phyloP scores from a whole-genome alignment of 441 rosid genomes.

The Bocquillonia castaneifolia region DNA sequence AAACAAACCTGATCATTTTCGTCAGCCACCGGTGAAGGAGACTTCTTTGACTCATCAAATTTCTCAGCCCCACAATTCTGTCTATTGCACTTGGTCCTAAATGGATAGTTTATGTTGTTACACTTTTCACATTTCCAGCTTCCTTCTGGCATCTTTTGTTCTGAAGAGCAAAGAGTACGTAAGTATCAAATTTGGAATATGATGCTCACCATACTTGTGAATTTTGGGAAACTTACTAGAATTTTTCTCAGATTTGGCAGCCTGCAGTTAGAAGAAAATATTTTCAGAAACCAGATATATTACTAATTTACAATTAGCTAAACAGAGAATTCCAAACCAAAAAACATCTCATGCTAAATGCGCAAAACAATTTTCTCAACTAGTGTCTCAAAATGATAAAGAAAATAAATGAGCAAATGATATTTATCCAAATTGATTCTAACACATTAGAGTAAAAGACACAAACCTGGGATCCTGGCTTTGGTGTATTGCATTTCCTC shows the following conservation, averaged over 20 bases:
- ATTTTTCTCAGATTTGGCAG: constrained; percentile 64
- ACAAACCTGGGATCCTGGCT: constrained; percentile 95
- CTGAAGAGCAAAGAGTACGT: constrained; percentile 38
- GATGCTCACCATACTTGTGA: constrained; percentile 2
- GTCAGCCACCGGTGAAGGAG: constrained; percentile 59
- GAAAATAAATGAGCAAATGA: too few species aligned
- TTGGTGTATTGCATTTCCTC: constrained; percentile 96
- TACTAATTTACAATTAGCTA: not conserved
- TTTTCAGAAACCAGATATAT: constrained; percentile 16
- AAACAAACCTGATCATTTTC: constrained; percentile 90
- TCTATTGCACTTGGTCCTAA: constrained; percentile 92
- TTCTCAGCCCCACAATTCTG: constrained; percentile 98
- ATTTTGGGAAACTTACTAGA: constrained; percentile 55
- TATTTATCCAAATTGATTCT: not conserved
- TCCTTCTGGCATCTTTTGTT: constrained; percentile 93
- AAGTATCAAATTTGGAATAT: constrained; percentile 23
- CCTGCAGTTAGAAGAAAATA: constrained; percentile 43
- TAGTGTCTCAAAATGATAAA: not conserved
- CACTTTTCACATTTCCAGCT: constrained; percentile 99
- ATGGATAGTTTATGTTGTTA: constrained; percentile 90
- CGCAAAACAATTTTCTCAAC: not conserved
- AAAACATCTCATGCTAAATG: not conserved
- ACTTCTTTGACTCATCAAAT: constrained; percentile 54
- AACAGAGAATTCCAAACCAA: not conserved
- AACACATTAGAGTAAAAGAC: constrained; percentile 5